Evolutionary conservation across 495 filamentous ascomycete species (phyloP).

Genomic region (Hypoxylon fuscum): DNA sequence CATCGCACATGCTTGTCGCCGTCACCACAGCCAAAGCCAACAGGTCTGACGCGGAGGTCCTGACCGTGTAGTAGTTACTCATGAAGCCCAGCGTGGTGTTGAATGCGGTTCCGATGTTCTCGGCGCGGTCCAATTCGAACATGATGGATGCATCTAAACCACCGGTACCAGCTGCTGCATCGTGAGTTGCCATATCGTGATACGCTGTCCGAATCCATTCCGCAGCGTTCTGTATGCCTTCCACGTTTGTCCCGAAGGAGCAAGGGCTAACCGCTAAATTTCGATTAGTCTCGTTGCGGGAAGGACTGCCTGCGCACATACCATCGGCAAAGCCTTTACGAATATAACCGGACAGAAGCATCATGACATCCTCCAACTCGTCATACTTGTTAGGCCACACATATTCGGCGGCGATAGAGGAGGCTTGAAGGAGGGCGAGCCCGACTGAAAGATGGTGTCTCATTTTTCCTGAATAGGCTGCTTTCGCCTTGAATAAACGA

Average conservation of each 20-base stretch:
- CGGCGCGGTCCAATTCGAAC: constrained; percentile 42
- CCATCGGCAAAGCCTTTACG: too few species aligned
- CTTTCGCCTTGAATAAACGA: too few species aligned
- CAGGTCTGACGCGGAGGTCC: constrained; percentile 18
- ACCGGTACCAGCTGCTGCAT: constrained; percentile 40
- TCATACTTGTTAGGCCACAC: too few species aligned
- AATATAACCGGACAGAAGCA: too few species aligned
- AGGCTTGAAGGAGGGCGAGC: too few species aligned
- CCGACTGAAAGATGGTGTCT: too few species aligned
- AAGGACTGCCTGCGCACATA: too few species aligned
- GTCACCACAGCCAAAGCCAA: constrained; percentile 15
- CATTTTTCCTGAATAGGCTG: too few species aligned
- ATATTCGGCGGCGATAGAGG: too few species aligned
- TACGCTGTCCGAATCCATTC: constrained; percentile 59
- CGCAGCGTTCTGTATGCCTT: constrained; percentile 44
- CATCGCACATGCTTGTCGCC: constrained; percentile 5
- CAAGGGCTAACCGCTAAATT: neutral
- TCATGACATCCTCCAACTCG: too few species aligned
- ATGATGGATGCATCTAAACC: constrained; percentile 48
- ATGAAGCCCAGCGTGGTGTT: constrained; percentile 46
- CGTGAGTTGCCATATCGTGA: constrained; percentile 47
- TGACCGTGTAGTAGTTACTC: constrained; percentile 12
- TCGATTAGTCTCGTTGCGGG: too few species aligned
- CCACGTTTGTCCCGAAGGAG: neutral
- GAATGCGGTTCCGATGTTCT: constrained; percentile 53